Conservation (phyloP, 306 rosid species). For the Cicer cuneatum region DNA sequence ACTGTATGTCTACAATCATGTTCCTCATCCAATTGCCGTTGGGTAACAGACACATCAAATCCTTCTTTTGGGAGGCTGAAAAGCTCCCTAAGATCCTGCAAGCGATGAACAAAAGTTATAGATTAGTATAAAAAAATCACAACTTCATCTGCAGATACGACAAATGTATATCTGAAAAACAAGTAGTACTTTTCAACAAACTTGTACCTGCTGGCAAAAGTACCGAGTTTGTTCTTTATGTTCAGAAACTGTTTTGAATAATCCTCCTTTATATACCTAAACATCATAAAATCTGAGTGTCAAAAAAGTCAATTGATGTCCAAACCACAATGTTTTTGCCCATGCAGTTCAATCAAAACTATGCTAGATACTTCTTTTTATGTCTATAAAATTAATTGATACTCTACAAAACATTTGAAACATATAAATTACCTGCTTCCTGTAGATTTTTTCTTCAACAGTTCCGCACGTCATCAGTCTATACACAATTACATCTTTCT, state of each 20-base stretch:
- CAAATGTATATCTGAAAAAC: conserved; percentile 18
- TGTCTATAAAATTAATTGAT: neutral
- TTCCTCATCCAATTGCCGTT: conserved; percentile 81
- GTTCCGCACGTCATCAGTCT: conserved; percentile 96
- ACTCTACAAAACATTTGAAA: conserved; percentile 1
- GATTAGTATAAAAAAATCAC: conserved; percentile 22
- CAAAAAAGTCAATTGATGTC: conserved; percentile 20
- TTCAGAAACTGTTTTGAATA: conserved; percentile 92
- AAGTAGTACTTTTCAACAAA: conserved; percentile 17
- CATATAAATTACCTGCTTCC: conserved; percentile 71
- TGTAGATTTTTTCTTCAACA: conserved; percentile 94
- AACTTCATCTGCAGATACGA: neutral
- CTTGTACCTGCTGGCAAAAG: conserved; percentile 86
- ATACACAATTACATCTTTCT: conserved; percentile 85
- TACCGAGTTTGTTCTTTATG: conserved; percentile 93
- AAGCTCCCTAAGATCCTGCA: conserved; percentile 90
- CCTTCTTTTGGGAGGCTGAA: conserved; percentile 91
- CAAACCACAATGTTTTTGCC: neutral
- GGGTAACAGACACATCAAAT: conserved; percentile 90
- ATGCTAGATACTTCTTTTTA: neutral
- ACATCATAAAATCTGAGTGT: conserved; percentile 34
- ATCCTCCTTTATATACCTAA: conserved; percentile 85
- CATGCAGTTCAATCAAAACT: conserved; percentile 23
- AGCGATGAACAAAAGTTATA: conserved; percentile 29
- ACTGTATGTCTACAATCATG: conserved; percentile 70